Conservation (phyloP, 1,139 yeast species). For the Zygosaccharomyces pseudobailii region DNA sequence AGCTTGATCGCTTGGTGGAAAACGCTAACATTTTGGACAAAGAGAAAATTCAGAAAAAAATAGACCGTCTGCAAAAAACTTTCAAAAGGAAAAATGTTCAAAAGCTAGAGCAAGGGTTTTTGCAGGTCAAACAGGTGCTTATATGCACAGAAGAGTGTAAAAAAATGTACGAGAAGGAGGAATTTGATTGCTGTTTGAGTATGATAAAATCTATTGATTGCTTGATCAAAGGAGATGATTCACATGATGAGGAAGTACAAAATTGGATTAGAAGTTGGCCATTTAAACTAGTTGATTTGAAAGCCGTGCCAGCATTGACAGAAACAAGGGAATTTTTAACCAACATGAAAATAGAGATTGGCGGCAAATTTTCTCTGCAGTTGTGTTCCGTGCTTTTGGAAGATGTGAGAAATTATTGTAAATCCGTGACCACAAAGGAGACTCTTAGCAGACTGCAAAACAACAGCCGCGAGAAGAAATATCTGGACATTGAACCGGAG, state of each 20-base stretch:
- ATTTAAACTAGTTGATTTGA: constrained; percentile 47
- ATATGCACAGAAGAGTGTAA: constrained; percentile 49
- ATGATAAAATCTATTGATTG: constrained; percentile 53
- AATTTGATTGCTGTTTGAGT: constrained; percentile 46
- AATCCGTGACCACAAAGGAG: constrained; percentile 43
- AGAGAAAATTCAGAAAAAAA: constrained; percentile 50
- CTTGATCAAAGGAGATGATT: constrained; percentile 49
- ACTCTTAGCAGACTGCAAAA: constrained; percentile 48
- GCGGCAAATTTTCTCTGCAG: constrained; percentile 57
- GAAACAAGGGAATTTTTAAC: constrained; percentile 49
- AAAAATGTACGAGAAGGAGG: constrained; percentile 43
- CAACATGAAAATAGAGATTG: constrained; percentile 52
- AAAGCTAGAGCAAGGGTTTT: constrained; percentile 55
- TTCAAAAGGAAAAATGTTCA: constrained; percentile 57
- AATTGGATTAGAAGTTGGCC: constrained; percentile 45
- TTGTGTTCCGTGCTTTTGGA: constrained; percentile 52
- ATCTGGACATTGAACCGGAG: constrained; percentile 19
- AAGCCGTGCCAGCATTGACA: constrained; percentile 53
- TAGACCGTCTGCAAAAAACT: constrained; percentile 48
- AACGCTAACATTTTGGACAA: constrained; percentile 44
- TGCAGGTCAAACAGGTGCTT: constrained; percentile 55
- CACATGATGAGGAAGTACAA: constrained; percentile 32
- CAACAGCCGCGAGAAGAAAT: constrained; percentile 21
- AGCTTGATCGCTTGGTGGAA: constrained; percentile 44
- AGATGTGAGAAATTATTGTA: constrained; percentile 58